phyloP scores from a whole-genome alignment of 257 asterid genomes.

The Lycium ferocissimum region DNA sequence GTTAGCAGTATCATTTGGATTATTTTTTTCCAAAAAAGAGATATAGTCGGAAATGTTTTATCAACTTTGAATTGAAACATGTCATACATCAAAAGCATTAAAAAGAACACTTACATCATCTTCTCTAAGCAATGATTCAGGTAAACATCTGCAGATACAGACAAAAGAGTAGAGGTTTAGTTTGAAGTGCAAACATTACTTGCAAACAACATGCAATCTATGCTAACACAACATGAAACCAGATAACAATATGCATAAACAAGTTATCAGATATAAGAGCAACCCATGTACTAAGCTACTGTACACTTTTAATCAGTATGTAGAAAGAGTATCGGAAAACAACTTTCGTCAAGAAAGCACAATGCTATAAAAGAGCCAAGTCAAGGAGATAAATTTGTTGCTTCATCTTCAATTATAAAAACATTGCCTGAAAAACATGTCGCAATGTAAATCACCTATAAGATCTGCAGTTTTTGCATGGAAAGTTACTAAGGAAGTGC shows the following conservation, averaged over 20 bases:
- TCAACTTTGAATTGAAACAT: background rate
- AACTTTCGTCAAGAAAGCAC: background rate
- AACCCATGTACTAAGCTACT: background rate
- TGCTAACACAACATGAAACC: background rate
- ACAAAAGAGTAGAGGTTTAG: constrained; percentile 13
- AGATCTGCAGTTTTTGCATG: background rate
- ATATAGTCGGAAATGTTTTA: background rate
- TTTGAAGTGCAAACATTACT: constrained; percentile 26
- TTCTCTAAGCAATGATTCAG: constrained; percentile 74
- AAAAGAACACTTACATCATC: constrained; percentile 68
- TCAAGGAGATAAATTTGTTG: constrained; percentile 6
- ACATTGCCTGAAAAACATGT: background rate
- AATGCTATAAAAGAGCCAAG: background rate
- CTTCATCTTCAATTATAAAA: background rate
- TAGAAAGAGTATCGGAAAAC: background rate
- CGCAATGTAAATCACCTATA: background rate
- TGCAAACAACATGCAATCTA: background rate
- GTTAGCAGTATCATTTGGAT: background rate
- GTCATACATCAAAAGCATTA: constrained; percentile 11
- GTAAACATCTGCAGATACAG: constrained; percentile 60
- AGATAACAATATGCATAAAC: background rate
- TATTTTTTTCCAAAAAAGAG: background rate
- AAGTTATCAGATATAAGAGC: background rate
- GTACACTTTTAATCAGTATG: background rate
- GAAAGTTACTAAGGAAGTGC: background rate